phyloP scores from a whole-genome alignment of 2,329 filamentous ascomycete species.

The Pezicula radicicola region DNA sequence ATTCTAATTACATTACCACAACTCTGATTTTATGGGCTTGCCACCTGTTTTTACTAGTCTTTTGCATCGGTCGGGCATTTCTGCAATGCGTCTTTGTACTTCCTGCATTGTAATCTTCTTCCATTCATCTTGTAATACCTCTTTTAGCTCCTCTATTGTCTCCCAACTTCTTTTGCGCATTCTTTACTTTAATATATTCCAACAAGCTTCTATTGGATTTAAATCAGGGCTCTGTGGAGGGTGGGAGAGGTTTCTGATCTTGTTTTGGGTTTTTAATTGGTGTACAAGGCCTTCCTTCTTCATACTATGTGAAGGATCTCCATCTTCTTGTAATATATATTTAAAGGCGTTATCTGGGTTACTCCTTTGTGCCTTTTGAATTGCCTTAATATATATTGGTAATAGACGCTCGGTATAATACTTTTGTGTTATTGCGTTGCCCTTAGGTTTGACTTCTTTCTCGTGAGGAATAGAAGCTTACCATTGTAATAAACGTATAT shows the following conservation, averaged over 20 bases:
- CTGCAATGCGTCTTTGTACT: no score
- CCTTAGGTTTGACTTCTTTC: neutral
- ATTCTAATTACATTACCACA: no score
- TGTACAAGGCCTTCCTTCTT: neutral
- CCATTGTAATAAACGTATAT: neutral
- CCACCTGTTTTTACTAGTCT: no score
- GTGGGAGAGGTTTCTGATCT: neutral
- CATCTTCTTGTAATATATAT: neutral
- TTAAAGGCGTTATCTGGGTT: neutral
- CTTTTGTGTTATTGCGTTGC: neutral
- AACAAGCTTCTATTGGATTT: neutral
- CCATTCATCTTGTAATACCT: no score
- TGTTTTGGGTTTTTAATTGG: neutral
- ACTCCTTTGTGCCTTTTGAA: neutral
- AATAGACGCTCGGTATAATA: neutral
- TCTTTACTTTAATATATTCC: no score
- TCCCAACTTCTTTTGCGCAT: no score
- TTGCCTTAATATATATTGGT: neutral
- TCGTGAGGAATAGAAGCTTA: neutral
- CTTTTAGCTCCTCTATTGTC: no score
- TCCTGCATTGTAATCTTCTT: no score
- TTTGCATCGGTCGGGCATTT: no score
- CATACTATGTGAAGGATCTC: neutral
- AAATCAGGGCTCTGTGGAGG: neutral
- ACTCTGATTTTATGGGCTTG: no score